A percentile compares a stretch with the other conserved stretches of the same genome.
phyloP scores from a whole-genome alignment of 1,139 yeast genomes.

The Geotrichum candidum region DNA sequence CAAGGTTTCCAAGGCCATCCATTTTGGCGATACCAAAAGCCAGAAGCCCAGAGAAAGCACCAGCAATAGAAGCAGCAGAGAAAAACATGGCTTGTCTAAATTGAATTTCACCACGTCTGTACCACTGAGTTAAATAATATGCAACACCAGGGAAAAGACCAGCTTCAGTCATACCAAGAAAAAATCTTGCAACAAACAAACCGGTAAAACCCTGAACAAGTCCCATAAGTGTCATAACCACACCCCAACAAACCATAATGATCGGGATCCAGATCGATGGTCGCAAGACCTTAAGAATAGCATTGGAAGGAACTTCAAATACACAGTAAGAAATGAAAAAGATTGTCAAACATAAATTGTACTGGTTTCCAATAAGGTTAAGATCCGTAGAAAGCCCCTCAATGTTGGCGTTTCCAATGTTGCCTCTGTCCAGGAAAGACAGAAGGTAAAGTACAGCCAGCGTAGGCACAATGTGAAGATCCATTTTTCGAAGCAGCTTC shows the following conservation, averaged over 20 bases:
- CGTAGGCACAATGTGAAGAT: conserved; percentile 24
- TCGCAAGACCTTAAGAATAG: conserved; percentile 33
- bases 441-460: conserved; percentile 47
- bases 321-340: conserved; percentile 49
- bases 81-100: conserved; percentile 54
- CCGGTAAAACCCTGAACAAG: conserved; percentile 40
- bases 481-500: conserved; percentile 22
- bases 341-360: conserved; percentile 48
- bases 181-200: conserved; percentile 43
- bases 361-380: conserved; percentile 42
- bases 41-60: conserved; percentile 48
- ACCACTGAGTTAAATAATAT: conserved; percentile 31
- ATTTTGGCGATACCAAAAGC: conserved; percentile 22
- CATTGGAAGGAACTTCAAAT: conserved; percentile 48
- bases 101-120: conserved; percentile 40
- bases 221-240: conserved; percentile 44
- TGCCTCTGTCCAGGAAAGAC: conserved; percentile 53
- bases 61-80: conserved; percentile 44
- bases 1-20: conserved; percentile 38
- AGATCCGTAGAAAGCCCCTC: conserved; percentile 51
- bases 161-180: conserved; percentile 30
- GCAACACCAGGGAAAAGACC: conserved; percentile 32
- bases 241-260: conserved; percentile 50
- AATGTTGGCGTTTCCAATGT: conserved; percentile 54
- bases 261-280: conserved; percentile 42